Conservation (phyloP, 306 rosid species). For the Quercus variabilis region DNA sequence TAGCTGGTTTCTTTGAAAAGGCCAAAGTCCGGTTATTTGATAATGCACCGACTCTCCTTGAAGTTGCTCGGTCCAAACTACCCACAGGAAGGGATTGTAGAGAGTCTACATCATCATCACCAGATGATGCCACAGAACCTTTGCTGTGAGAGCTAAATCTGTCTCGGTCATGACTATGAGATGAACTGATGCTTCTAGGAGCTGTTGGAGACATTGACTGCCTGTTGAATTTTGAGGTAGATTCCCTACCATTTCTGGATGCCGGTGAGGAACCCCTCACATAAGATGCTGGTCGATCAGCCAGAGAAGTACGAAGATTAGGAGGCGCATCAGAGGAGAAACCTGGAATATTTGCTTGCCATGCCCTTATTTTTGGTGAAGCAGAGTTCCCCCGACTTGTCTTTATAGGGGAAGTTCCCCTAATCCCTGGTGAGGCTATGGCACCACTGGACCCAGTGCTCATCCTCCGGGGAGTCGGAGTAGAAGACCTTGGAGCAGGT, state of each 20-base stretch:
- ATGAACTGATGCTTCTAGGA: constrained; percentile 68
- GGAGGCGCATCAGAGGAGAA: constrained; percentile 85
- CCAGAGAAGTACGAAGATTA: constrained; percentile 79
- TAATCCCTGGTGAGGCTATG: constrained; percentile 43
- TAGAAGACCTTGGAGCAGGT: constrained; percentile 59
- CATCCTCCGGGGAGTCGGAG: constrained; percentile 61
- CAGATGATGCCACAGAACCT: constrained; percentile 79
- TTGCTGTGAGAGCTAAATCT: constrained; percentile 70
- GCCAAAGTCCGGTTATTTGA: constrained; percentile 54
- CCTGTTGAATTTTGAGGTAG: constrained; percentile 51
- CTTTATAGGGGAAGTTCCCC: constrained; percentile 74
- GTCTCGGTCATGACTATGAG: constrained; percentile 74
- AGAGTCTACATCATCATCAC: constrained; percentile 77
- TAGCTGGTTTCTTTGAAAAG: constrained; percentile 55
- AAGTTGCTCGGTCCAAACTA: constrained; percentile 54
- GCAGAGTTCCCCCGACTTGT: constrained; percentile 70
- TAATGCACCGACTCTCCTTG: constrained; percentile 43
- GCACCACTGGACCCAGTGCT: constrained; percentile 59
- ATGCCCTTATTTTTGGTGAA: constrained; percentile 81
- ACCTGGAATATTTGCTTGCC: constrained; percentile 87
- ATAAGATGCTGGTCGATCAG: constrained; percentile 78
- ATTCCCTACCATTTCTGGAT: constrained; percentile 58
- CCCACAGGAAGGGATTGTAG: constrained; percentile 62
- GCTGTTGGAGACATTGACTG: constrained; percentile 84
- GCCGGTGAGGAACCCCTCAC: constrained; percentile 92